A percentile compares a stretch with the other conserved stretches of the same genome.
These are phyloP conservation scores for Infundibulicybe gibba DNA, from an alignment of 768 basidiomycete species.

Conservation along the genomic window DNA sequence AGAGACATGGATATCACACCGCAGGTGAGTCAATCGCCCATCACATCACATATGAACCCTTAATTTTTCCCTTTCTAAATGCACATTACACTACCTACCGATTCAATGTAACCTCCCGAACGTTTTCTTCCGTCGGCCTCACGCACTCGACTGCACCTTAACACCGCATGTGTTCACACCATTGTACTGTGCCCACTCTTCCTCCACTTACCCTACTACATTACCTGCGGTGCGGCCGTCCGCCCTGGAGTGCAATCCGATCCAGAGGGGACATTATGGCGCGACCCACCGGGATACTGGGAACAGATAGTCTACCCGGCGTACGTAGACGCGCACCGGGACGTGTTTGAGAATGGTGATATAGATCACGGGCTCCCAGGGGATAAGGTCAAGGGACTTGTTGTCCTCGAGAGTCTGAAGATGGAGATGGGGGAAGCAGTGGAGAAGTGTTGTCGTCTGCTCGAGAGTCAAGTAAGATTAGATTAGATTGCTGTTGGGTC, in stretches of 20 bases:
- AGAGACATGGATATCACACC: conserved; percentile 83
- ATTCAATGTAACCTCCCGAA: too few relatives aligned
- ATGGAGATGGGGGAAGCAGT: conserved; percentile 65
- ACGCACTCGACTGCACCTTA: not conserved
- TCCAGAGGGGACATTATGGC: conserved; percentile 88
- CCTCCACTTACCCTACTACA: conserved; percentile 15
- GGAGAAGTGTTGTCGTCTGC: conserved; percentile 44
- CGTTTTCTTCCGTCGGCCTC: too few relatives aligned
- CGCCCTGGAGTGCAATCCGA: conserved; percentile 67
- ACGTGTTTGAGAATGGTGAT: conserved; percentile 70
- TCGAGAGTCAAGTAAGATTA: conserved; percentile 16
- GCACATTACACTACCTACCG: conserved; percentile 4
- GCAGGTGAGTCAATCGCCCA: conserved; percentile 52
- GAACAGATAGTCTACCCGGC: conserved; percentile 94
- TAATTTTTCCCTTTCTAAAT: conserved; percentile 13
- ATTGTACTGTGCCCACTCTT: conserved; percentile 13
- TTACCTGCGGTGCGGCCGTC: conserved; percentile 7
- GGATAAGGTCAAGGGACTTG: conserved; percentile 46
- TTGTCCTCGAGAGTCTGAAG: conserved; percentile 53
- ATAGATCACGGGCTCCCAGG: conserved; percentile 65
- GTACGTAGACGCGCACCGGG: conserved; percentile 76
- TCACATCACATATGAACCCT: conserved; percentile 8
- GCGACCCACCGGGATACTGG: conserved; percentile 87
- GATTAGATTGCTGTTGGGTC: too few relatives aligned
- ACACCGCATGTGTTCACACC: conserved; percentile 1